Conservation (phyloP, 148 eudicot genomes). For the Polygonum maritimum region DNA sequence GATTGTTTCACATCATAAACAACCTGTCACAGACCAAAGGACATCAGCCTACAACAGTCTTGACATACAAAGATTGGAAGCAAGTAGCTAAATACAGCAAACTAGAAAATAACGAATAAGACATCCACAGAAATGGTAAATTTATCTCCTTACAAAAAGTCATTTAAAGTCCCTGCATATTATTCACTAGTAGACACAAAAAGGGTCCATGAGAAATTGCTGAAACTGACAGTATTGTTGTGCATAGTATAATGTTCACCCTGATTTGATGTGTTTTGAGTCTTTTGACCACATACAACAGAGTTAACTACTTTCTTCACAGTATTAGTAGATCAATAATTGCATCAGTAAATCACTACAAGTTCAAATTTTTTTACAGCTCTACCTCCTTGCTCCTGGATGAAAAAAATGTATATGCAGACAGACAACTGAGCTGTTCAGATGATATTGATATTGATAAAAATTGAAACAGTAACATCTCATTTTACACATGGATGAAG, state of each 20-base stretch:
- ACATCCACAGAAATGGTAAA: neutral
- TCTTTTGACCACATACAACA: neutral
- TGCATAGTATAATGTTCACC: neutral
- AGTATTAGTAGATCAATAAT: neutral
- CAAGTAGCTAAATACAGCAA: neutral
- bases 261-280: neutral
- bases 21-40: conserved; percentile 38
- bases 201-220: neutral
- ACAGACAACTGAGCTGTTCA: neutral
- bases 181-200: neutral
- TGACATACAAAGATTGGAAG: neutral
- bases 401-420: neutral
- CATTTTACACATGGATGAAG: neutral
- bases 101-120: neutral
- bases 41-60: conserved; percentile 1
- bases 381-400: neutral
- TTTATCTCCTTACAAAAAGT: neutral
- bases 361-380: neutral
- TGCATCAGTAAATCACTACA: neutral
- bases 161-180: neutral
- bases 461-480: neutral
- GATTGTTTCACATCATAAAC: conserved; percentile 73
- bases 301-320: neutral
- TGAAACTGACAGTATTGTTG: neutral
- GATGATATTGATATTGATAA: neutral